These are phyloP conservation scores for Schizosaccharomyces japonicus DNA, from an alignment of 805 yeast species.

Conservation along the genomic window DNA sequence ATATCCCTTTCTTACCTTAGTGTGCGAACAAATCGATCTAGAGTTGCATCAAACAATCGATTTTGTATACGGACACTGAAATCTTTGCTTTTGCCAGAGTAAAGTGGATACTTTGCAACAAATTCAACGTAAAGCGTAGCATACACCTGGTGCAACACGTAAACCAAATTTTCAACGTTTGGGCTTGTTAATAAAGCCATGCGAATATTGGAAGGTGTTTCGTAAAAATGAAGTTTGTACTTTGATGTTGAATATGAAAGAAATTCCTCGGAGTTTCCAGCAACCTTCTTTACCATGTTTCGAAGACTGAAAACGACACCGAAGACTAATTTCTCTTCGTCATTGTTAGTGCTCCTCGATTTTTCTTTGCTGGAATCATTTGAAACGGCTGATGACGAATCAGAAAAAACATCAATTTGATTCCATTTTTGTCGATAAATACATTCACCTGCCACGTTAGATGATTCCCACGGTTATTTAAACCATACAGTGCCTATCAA, in stretches of 20 bases:
- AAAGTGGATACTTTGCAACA: constrained; percentile 36
- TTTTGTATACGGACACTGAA: constrained; percentile 31
- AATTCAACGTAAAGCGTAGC: constrained; percentile 31
- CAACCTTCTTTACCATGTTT: constrained; percentile 40
- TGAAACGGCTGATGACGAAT: constrained; percentile 7
- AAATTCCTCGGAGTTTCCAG: constrained; percentile 17
- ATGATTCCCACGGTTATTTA: neutral
- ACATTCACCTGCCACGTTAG: constrained; percentile 29
- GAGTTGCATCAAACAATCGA: constrained; percentile 28
- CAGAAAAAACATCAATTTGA: neutral
- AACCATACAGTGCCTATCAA: constrained; percentile 59
- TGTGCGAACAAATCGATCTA: constrained; percentile 25
- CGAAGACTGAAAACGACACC: constrained; percentile 66
- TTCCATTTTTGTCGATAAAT: constrained; percentile 47
- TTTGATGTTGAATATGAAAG: constrained; percentile 29
- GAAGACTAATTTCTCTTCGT: constrained; percentile 56
- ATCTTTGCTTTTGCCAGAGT: constrained; percentile 34
- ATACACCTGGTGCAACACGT: constrained; percentile 34
- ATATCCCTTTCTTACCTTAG: constrained; percentile 6
- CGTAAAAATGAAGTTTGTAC: constrained; percentile 58
- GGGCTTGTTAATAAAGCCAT: constrained; percentile 54
- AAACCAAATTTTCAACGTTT: constrained; percentile 29
- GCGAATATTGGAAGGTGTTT: constrained; percentile 56
- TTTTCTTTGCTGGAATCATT: too few species aligned
- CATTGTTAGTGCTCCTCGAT: constrained; percentile 20